These are phyloP conservation scores for Cercospora sp. DNA, from an alignment of 2,329 filamentous ascomycete genomes.

Conservation along the genomic window DNA sequence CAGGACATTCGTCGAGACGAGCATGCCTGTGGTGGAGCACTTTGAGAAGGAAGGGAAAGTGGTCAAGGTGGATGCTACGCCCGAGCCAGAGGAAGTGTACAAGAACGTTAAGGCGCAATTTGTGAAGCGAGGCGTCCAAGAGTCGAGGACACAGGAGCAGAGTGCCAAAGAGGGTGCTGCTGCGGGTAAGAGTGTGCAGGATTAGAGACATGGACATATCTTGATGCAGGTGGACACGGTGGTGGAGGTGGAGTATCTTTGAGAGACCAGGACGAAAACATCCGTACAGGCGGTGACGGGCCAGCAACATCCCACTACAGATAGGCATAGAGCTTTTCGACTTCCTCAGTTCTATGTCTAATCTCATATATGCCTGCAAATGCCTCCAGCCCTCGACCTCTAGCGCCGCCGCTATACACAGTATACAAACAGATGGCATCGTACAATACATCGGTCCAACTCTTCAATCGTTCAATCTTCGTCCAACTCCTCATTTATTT, in stretches of 20 bases:
- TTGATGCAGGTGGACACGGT: background rate
- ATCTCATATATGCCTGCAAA: background rate
- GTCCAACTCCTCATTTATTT: background rate
- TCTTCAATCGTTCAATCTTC: background rate
- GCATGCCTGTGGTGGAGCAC: constrained; percentile 93
- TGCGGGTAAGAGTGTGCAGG: constrained; percentile 14
- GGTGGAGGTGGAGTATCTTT: background rate
- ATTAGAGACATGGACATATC: constrained; percentile 4
- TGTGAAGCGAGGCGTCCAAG: constrained; percentile 44
- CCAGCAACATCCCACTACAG: background rate
- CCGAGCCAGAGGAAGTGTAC: constrained; percentile 65
- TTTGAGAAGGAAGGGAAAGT: constrained; percentile 76
- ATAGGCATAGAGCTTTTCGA: background rate
- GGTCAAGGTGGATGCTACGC: constrained; percentile 73
- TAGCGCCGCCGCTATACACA: background rate
- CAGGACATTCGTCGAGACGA: constrained; percentile 88
- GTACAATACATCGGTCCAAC: background rate
- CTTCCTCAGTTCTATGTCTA: background rate
- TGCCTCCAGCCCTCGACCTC: background rate
- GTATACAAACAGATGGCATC: background rate
- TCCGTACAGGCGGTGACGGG: background rate
- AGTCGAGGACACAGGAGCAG: constrained; percentile 17
- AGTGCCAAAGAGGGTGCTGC: constrained; percentile 9
- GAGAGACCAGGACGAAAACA: background rate
- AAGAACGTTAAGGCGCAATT: constrained; percentile 53